Percentiles rank a stretch among this genome's conserved stretches.
Evolutionary conservation across 768 basidiomycete genomes (phyloP).

Genomic region (Strobilomyces echinocephalus): DNA sequence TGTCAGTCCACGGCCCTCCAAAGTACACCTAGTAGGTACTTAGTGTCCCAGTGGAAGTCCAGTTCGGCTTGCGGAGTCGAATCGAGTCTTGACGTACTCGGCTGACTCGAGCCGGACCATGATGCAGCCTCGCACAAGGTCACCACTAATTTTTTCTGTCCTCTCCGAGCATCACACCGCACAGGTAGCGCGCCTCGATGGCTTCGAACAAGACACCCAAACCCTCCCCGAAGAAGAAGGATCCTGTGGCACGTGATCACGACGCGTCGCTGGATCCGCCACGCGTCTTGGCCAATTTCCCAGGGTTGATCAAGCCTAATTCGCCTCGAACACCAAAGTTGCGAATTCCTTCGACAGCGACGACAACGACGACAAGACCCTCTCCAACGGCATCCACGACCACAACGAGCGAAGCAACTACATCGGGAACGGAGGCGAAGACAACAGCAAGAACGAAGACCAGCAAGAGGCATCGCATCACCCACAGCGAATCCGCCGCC

Average conservation of each 20-base stretch:
- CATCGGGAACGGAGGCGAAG: not conserved
- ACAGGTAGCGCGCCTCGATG: conserved; percentile 2
- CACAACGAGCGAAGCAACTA: not conserved
- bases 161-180: not conserved
- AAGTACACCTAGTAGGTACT: too few species aligned
- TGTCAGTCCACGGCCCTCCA: too few species aligned
- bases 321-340: not conserved
- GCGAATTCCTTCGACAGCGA: not conserved
- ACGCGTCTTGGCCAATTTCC: conserved; percentile 26
- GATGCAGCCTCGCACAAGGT: conserved; percentile 4
- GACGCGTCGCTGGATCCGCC: conserved; percentile 23
- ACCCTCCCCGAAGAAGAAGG: not conserved
- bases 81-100: conserved; percentile 16
- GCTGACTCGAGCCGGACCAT: conserved; percentile 8
- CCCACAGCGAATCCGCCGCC: not conserved
- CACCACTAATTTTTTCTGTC: not conserved
- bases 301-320: conserved; percentile 26
- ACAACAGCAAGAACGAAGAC: not conserved
- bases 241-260: conserved; percentile 21
- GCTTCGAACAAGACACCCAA: not conserved
- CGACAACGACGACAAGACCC: conserved; percentile 1
- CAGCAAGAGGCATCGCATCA: not conserved
- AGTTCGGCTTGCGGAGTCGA: not conserved
- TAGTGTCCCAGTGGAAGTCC: too few species aligned
- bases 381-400: not conserved